Evolutionary conservation across 192 early-diverging fungal genomes (phyloP), one percentile per base, ranked within the genome.

Genomic region (Geranomyces michiganensis): DNA sequence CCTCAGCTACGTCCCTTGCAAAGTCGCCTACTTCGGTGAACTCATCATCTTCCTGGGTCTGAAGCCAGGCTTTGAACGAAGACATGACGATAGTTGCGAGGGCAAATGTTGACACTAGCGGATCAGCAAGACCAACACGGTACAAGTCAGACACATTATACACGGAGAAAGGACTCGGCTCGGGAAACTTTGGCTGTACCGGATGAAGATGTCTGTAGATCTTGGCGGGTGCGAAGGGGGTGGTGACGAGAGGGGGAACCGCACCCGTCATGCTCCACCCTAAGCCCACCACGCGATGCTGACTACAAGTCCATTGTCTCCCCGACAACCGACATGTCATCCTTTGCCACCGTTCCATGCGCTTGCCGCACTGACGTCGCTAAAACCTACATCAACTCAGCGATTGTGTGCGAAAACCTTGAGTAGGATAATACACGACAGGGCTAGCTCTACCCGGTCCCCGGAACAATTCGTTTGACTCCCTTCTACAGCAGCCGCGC

Each of bases 151-250:
- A 27, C 51, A 24, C 51, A n/a, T 55, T 55, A 15, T 55, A 55
- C 51, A 14, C 51, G 51, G 26, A 27, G 51, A 27, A 55, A 24
- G 51, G 51, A 15, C 26, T 55, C 51, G 51, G 51, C 26, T 55
- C 51, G 51, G 6, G 19, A 55, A 7, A 55, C 51, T n/a, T 55
- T 55, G 51, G 26, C 51, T 55, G 36, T 55, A 55, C 26, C 51
- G 51, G 36, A 41, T 41, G 36, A 41, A 41, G 51, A 55, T 55
- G 51, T 55, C 26, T 55, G 51, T n/a, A 55, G 51, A 27, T 55
- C 51, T 55, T 55, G 21, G 51, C 51, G 51, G 51, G 51, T 55
- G 51, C 51, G 51, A 55, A 55, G 51, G 51, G 51, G 51, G 51
- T 55, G 51, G 14, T 55, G 51, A 55, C 21, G 26, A 27, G 26